These are phyloP conservation scores for Neofusicoccum parvum DNA, from an alignment of 2,329 filamentous ascomycete species.

Conservation along the genomic window DNA sequence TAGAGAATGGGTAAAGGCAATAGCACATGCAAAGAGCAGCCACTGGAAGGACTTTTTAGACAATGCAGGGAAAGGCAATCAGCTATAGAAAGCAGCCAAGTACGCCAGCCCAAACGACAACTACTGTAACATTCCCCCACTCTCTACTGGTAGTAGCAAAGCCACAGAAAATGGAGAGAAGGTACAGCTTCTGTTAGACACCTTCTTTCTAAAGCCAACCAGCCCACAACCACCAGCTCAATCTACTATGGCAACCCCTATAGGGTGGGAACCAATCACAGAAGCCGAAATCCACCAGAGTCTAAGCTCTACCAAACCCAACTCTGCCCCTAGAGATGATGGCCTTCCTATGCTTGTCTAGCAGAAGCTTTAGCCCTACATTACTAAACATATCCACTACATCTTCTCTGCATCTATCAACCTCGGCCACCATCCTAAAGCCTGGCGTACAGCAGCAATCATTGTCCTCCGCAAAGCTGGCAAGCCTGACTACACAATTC, in stretches of 20 bases:
- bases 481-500: constrained; percentile 29
- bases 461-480: constrained; percentile 28
- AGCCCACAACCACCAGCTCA: neutral
- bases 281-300: neutral
- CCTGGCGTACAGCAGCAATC: constrained; percentile 21
- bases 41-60: constrained; percentile 15
- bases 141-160: neutral
- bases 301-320: neutral
- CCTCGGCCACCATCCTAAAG: constrained; percentile 5
- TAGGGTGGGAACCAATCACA: constrained; percentile 1
- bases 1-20: neutral
- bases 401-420: neutral
- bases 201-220: constrained; percentile 5
- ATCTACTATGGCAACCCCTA: neutral
- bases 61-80: neutral
- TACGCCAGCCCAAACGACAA: neutral
- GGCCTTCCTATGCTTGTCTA: neutral
- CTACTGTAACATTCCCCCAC: neutral
- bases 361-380: neutral
- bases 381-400: neutral
- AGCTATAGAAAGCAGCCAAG: constrained; percentile 1
- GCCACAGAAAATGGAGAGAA: neutral
- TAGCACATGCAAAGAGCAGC: neutral
- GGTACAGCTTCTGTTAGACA: neutral
- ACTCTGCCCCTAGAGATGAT: neutral